These are phyloP conservation scores for Calycina marina DNA, from an alignment of 2,329 filamentous ascomycete genomes.

Conservation along the genomic window DNA sequence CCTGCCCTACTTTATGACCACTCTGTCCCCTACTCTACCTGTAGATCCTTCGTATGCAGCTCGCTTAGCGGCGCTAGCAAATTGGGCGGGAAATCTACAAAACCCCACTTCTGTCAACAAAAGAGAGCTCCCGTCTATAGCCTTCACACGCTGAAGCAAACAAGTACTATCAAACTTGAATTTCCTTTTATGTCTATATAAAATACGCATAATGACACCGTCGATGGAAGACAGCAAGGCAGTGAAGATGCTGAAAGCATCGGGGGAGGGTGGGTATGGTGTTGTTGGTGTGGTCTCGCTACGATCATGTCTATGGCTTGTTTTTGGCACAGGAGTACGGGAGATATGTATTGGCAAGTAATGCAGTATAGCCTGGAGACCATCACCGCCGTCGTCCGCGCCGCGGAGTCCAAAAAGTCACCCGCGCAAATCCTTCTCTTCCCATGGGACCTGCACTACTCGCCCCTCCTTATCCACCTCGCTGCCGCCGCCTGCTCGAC, in stretches of 20 bases:
- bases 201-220: too few relatives aligned
- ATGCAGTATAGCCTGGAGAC: slow-evolving; percentile 51
- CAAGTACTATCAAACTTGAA: too few relatives aligned
- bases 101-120: too few relatives aligned
- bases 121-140: too few relatives aligned
- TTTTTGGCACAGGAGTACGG: not conserved
- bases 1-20: too few relatives aligned
- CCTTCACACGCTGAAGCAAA: too few relatives aligned
- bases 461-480: slow-evolving; percentile 36
- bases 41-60: too few relatives aligned
- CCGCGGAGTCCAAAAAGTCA: slow-evolving; percentile 50
- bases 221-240: not conserved
- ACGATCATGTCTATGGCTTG: too few relatives aligned
- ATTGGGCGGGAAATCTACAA: too few relatives aligned
- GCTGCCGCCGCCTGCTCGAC: slow-evolving; percentile 38
- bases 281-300: slow-evolving; percentile 35
- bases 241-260: slow-evolving; percentile 21
- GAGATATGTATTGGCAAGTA: not conserved
- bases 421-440: slow-evolving; percentile 59
- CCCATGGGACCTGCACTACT: slow-evolving; percentile 54
- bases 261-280: slow-evolving; percentile 38
- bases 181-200: too few relatives aligned
- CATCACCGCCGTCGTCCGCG: slow-evolving; percentile 51
- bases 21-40: too few relatives aligned
- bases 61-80: too few relatives aligned